phyloP scores from a whole-genome alignment of 1,284 basidiomycete genomes.

The Rhizoctonia solani region DNA sequence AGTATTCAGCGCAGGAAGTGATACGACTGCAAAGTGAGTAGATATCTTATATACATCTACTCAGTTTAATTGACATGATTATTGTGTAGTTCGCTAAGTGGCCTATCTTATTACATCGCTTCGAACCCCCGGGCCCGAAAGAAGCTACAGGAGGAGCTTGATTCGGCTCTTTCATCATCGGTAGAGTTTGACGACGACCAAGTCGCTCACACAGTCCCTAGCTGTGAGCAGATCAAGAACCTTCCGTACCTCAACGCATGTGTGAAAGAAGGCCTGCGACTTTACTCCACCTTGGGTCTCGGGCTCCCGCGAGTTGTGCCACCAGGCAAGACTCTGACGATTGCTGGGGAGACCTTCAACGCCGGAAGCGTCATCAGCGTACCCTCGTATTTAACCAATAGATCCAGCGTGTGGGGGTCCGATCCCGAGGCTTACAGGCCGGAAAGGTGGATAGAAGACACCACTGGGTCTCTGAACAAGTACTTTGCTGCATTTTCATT shows the following conservation, averaged over 20 bases:
- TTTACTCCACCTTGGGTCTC: slow-evolving; percentile 42
- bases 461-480: slow-evolving; percentile 34
- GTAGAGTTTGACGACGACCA: not conserved
- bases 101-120: not conserved
- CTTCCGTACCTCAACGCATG: slow-evolving; percentile 42
- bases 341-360: not conserved
- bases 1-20: not conserved
- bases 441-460: slow-evolving; percentile 41
- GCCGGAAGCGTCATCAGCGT: slow-evolving; percentile 41
- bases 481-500: not conserved
- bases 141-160: not conserved
- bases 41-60: not conserved
- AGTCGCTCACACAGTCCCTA: not conserved
- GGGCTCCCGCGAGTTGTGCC: slow-evolving; percentile 39
- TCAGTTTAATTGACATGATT: not conserved
- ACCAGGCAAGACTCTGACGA: not conserved
- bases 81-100: not conserved
- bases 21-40: not conserved
- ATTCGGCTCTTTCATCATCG: not conserved
- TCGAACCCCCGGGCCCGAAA: not conserved
- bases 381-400: slow-evolving; percentile 40
- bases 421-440: slow-evolving; percentile 40
- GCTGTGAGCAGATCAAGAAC: slow-evolving; percentile 40
- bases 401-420: slow-evolving; percentile 39
- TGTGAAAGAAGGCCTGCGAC: slow-evolving; percentile 42